Evolutionary conservation across 306 rosid genomes (phyloP).

Genomic region (Cucurbita pepo): DNA sequence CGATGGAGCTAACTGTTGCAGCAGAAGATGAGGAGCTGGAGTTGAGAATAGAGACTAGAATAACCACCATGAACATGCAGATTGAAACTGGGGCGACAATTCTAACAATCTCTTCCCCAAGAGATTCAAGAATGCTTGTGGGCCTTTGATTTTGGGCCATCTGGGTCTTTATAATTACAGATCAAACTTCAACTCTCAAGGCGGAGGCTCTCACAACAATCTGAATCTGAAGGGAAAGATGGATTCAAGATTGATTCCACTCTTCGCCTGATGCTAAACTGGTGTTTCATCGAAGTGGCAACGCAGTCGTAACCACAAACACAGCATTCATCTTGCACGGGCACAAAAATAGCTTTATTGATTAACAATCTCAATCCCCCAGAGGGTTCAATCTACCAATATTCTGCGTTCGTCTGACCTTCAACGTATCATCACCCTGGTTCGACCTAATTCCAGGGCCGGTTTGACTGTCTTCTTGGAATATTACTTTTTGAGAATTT

Average conservation of each 20-base stretch:
- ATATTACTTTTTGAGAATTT: too few relatives aligned
- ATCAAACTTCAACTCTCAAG: neutral
- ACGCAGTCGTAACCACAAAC: neutral
- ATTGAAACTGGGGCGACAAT: slow-evolving; percentile 73
- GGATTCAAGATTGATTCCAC: neutral
- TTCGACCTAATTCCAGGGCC: neutral
- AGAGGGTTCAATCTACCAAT: too few relatives aligned
- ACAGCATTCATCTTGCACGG: neutral
- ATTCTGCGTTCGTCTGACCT: neutral
- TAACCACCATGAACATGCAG: slow-evolving; percentile 79
- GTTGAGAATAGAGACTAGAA: slow-evolving; percentile 52
- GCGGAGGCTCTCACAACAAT: neutral
- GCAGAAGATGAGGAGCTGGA: slow-evolving; percentile 24
- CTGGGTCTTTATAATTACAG: slow-evolving; percentile 3
- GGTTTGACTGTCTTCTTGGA: neutral
- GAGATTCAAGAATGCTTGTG: slow-evolving; percentile 33
- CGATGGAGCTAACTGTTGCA: slow-evolving; percentile 25
- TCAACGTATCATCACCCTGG: neutral
- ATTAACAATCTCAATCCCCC: neutral
- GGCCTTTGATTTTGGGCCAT: slow-evolving; percentile 53
- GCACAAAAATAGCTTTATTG: neutral
- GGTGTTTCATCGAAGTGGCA: neutral
- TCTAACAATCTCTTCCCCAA: slow-evolving; percentile 77
- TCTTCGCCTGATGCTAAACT: neutral
- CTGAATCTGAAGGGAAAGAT: neutral